Evolutionary conservation across 139 green algal genomes (phyloP).

Genomic region (Astrephomene gubernaculifera): DNA sequence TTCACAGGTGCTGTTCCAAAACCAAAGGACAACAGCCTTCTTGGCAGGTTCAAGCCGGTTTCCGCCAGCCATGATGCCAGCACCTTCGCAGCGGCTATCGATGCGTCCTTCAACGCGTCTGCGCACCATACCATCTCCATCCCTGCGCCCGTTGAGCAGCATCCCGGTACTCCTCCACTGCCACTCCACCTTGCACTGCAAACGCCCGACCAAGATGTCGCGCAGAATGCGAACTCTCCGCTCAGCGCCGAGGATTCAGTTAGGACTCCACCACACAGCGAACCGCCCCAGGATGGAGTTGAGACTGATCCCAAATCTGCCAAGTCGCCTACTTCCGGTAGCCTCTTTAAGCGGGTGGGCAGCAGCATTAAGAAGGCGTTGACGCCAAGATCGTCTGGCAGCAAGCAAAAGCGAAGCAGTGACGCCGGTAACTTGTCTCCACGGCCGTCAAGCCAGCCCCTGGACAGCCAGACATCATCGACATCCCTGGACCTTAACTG

Average conservation of each 20-base stretch:
- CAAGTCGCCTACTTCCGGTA: conserved; percentile 14
- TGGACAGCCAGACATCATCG: conserved; percentile 15
- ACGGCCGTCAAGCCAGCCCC: background rate
- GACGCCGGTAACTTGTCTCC: conserved; percentile 9
- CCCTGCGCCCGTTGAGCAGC: background rate
- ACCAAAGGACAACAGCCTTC: conserved; percentile 14
- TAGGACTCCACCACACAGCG: background rate
- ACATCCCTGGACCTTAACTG: conserved; percentile 15
- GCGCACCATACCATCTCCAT: conserved; percentile 2
- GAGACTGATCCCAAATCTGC: background rate
- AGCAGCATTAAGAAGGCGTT: conserved; percentile 17
- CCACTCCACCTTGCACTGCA: background rate
- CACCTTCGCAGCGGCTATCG: conserved; percentile 2
- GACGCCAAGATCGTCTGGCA: background rate
- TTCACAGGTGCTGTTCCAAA: conserved; percentile 9
- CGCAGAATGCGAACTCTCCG: background rate
- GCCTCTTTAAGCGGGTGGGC: conserved; percentile 4
- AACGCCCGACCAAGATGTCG: background rate
- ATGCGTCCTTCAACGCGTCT: background rate
- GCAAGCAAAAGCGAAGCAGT: conserved; percentile 14
- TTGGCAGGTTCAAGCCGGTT: conserved; percentile 23
- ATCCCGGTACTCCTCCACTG: background rate
- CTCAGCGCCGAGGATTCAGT: background rate
- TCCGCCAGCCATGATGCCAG: conserved; percentile 28
- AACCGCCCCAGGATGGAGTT: background rate